These are phyloP conservation scores for Sclerotinia glacialis DNA, from an alignment of 2,329 filamentous ascomycete genomes.

Conservation along the genomic window DNA sequence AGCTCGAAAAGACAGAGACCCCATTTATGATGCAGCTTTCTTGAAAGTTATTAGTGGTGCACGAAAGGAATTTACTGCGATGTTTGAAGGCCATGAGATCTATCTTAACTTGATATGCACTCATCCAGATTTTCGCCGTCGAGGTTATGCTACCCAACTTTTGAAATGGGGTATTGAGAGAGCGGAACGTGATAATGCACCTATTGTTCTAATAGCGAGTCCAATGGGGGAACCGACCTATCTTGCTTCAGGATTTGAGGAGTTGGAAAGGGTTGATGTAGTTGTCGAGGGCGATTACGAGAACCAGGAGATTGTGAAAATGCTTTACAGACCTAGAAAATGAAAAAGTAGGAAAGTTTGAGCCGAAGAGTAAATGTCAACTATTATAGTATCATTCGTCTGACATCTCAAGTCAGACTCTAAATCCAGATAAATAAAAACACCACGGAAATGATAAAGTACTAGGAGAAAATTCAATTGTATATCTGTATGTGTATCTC, in stretches of 20 bases:
- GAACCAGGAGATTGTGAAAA: background rate
- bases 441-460: background rate
- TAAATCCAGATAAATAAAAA: background rate
- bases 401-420: too few relatives aligned
- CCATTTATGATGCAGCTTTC: background rate
- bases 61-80: background rate
- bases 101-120: constrained; percentile 11
- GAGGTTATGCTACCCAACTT: constrained; percentile 1
- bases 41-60: background rate
- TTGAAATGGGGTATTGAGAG: constrained; percentile 17
- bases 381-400: background rate
- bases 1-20: background rate
- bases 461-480: background rate
- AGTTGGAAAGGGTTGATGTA: background rate
- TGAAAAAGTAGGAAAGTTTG: background rate
- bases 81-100: background rate
- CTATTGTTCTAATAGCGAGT: background rate
- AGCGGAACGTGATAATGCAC: constrained; percentile 6
- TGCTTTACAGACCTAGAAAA: constrained; percentile 1
- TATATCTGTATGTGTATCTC: background rate
- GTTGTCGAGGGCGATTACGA: background rate
- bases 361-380: background rate
- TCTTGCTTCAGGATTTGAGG: constrained; percentile 6
- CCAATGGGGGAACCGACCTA: background rate
- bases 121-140: constrained; percentile 8